Conservation (phyloP, 345 rosid species). For the Schrenkiella parvula region DNA sequence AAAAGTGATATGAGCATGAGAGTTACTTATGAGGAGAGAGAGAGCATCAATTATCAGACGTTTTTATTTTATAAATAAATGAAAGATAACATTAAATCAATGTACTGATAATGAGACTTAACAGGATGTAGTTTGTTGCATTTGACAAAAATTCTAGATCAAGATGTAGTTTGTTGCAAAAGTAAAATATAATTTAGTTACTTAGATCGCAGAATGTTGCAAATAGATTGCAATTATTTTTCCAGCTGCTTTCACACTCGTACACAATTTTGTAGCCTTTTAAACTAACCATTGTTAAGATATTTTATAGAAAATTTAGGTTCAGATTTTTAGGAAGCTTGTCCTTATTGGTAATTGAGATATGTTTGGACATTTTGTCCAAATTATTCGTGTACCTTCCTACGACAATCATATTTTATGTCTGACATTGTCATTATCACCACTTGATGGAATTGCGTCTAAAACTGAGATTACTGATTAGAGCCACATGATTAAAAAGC, state of each 20-base stretch:
- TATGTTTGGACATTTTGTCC: neutral
- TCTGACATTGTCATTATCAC: slow-evolving; percentile 1
- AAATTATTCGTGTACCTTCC: neutral
- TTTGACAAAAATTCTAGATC: slow-evolving; percentile 36
- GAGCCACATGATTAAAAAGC: slow-evolving; percentile 7
- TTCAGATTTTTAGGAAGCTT: slow-evolving; percentile 16
- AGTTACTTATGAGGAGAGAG: neutral
- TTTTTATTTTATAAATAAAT: neutral
- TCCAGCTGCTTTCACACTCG: slow-evolving; percentile 10
- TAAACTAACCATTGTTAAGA: neutral
- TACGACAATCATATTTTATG: neutral
- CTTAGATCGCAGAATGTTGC: slow-evolving; percentile 29
- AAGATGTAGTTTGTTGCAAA: slow-evolving; percentile 30
- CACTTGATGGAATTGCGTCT: slow-evolving; percentile 7
- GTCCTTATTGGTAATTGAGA: neutral
- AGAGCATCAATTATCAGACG: slow-evolving; percentile 10
- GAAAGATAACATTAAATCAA: neutral
- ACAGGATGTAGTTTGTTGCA: slow-evolving; percentile 12
- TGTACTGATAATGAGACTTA: neutral
- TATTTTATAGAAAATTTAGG: neutral
- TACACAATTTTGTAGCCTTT: neutral
- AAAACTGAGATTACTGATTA: neutral
- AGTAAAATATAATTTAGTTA: slow-evolving; percentile 7
- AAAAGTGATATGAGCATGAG: neutral
- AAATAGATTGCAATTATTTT: slow-evolving; percentile 24